Base-by-base conservation (phyloP, 176 grass and related monocot genomes). In the Eremochloa ophiuroides region DNA sequence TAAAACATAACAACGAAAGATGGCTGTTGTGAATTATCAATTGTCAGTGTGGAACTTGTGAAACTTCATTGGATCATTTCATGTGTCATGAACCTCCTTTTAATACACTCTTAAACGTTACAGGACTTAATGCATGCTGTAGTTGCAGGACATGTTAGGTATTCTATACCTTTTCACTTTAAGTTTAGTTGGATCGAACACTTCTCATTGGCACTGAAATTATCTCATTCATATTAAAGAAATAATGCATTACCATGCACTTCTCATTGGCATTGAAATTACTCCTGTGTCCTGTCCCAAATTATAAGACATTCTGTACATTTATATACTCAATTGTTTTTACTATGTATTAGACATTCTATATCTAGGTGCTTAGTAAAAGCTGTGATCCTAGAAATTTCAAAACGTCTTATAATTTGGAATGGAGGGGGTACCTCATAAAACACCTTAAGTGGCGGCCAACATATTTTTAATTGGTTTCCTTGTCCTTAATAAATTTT, bases 401-500 rank as follows among this genome's bases (percentile, higher is more conserved):
- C n/a, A n/a, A n/a, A n/a, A n/a, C n/a, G n/a, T n/a, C n/a, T n/a
- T n/a, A n/a, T n/a, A n/a, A n/a, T n/a, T n/a, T n/a, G n/a, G n/a
- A n/a, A n/a, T n/a, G n/a, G n/a, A n/a, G n/a, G n/a, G n/a, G n/a
- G n/a, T n/a, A n/a, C n/a, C 34, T 35, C 5, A 35, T 35, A 35
- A 35, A 35, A 71, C 8, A 47, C 10, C 53, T 59, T 12, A 59
- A 10, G 10, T 59, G n/a, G 10, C n/a, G 38, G 7, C 43, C 69
- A 64, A 41, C n/a, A 64, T 26, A 40, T 20, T 76, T n/a, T 75
- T 77, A 44, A 78, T 71, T 47, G 5, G 2, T 82, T 69, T 68
- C 58, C 46, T 84, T 73, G n/a, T 73, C 66, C 71, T 2, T 78
- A 9, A 23, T 5, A 62, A 84, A 80, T 86, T 77, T 78, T 77